Percentiles rank a stretch among this genome's conserved stretches.
Conservation (phyloP, 768 basidiomycete genomes). For the Dentipellis fragilis region DNA sequence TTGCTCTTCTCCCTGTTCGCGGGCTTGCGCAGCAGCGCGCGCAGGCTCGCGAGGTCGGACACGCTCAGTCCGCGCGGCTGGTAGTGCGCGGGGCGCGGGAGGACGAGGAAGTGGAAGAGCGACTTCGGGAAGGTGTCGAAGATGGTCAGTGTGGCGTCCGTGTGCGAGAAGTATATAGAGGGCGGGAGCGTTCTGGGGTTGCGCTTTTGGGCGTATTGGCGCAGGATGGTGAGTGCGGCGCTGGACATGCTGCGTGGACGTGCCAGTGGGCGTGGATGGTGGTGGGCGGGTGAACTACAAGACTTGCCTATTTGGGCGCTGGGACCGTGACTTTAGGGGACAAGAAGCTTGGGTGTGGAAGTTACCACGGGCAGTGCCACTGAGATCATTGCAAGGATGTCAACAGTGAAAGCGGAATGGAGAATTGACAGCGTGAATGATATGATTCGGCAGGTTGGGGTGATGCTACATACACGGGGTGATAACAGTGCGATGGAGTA, state of each 20-base stretch:
- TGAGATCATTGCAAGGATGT: too few relatives aligned
- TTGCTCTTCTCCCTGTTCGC: slow-evolving; percentile 38
- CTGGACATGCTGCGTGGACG: not conserved
- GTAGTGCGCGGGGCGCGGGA: slow-evolving; percentile 46
- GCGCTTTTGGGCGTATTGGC: slow-evolving; percentile 44
- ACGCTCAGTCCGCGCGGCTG: slow-evolving; percentile 14
- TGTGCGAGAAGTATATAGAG: slow-evolving; percentile 50
- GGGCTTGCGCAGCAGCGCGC: slow-evolving; percentile 43
- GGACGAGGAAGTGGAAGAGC: slow-evolving; percentile 78
- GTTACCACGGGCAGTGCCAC: too few relatives aligned
- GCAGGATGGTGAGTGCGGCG: slow-evolving; percentile 37
- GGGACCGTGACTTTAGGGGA: not conserved
- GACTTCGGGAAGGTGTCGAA: slow-evolving; percentile 77
- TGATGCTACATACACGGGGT: not conserved
- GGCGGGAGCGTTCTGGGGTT: slow-evolving; percentile 45
- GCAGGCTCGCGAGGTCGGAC: slow-evolving; percentile 42
- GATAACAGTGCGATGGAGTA: not conserved
- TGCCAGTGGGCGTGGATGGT: not conserved
- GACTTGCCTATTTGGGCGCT: not conserved
- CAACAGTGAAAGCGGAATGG: too few relatives aligned
- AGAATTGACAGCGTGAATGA: too few relatives aligned
- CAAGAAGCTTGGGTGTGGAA: not conserved
- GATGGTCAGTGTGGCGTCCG: slow-evolving; percentile 47
- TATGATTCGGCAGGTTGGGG: too few relatives aligned
- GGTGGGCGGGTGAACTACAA: not conserved